Evolutionary conservation across 2,329 filamentous ascomycete species (phyloP).

Genomic region (Exophiala mesophila): DNA sequence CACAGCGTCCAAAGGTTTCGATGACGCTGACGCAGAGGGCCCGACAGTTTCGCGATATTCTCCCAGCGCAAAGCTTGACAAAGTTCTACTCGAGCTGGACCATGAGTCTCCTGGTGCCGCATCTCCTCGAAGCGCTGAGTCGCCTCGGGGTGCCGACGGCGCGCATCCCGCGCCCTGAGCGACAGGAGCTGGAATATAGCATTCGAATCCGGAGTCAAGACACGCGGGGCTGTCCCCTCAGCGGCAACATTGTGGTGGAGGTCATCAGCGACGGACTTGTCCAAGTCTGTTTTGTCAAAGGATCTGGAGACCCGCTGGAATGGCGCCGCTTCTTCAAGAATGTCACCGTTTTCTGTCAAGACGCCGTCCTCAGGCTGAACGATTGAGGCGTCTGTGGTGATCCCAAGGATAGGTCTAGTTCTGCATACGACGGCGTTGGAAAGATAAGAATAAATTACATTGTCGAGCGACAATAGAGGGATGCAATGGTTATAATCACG

Average conservation of each 20-base stretch:
- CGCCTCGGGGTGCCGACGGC: slow-evolving; percentile 75
- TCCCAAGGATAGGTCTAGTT: no score
- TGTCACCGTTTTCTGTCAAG: slow-evolving; percentile 79
- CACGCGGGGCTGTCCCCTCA: slow-evolving; percentile 45
- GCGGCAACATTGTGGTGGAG: slow-evolving; percentile 42
- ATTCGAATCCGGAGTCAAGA: slow-evolving; percentile 68
- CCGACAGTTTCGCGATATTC: slow-evolving; percentile 81
- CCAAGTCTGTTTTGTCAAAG: slow-evolving; percentile 87
- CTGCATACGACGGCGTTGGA: no score
- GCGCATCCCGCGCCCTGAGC: slow-evolving; percentile 38
- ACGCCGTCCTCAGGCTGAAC: slow-evolving; percentile 71
- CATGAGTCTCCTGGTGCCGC: slow-evolving; percentile 68
- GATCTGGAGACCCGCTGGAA: slow-evolving; percentile 91
- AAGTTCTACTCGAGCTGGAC: slow-evolving; percentile 86
- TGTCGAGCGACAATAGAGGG: no score
- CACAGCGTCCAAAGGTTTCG: slow-evolving; percentile 69
- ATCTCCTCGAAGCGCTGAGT: slow-evolving; percentile 75
- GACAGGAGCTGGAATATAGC: slow-evolving; percentile 50
- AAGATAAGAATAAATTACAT: no score
- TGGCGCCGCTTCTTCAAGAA: slow-evolving; percentile 98
- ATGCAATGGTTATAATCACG: no score
- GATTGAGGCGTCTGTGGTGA: slow-evolving; percentile 23
- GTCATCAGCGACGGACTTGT: slow-evolving; percentile 56
- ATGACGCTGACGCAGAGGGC: slow-evolving; percentile 84
- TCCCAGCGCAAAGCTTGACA: slow-evolving; percentile 79